Percentiles rank a stretch among this genome's conserved stretches.
phyloP scores from a whole-genome alignment of 192 early-diverging fungal species.

The Oehlia diaphana region DNA sequence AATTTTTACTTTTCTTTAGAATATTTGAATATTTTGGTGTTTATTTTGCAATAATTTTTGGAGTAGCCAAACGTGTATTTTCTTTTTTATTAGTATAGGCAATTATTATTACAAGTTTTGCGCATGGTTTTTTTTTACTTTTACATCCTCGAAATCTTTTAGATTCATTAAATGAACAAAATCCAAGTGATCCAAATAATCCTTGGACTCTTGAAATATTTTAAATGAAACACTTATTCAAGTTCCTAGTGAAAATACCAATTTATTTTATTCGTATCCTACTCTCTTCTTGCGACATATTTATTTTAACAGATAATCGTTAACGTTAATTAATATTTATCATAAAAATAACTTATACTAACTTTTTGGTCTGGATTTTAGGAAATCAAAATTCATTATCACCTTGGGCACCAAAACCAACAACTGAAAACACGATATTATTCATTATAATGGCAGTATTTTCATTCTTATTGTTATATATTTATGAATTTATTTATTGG shows the following conservation, averaged over 20 bases:
- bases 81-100: conserved; percentile 7
- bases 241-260: background rate
- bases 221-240: background rate
- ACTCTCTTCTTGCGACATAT: conserved; percentile 8
- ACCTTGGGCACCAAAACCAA: background rate
- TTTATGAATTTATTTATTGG: conserved; percentile 21
- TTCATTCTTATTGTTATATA: background rate
- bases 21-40: background rate
- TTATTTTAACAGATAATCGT: conserved; percentile 2
- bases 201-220: background rate
- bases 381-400: background rate
- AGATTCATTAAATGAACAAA: no score
- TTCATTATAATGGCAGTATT: background rate
- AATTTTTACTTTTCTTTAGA: conserved; percentile 17
- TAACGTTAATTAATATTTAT: background rate
- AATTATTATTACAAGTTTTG: conserved; percentile 2
- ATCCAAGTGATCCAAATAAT: background rate
- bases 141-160: background rate
- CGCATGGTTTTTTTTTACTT: conserved; percentile 1
- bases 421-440: background rate
- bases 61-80: conserved; percentile 6
- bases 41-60: conserved; percentile 15
- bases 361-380: background rate
- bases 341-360: background rate
- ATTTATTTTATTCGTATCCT: background rate